These are phyloP conservation scores for Teratosphaeria nubilosa DNA, from an alignment of 2,329 filamentous ascomycete genomes.

Conservation along the genomic window DNA sequence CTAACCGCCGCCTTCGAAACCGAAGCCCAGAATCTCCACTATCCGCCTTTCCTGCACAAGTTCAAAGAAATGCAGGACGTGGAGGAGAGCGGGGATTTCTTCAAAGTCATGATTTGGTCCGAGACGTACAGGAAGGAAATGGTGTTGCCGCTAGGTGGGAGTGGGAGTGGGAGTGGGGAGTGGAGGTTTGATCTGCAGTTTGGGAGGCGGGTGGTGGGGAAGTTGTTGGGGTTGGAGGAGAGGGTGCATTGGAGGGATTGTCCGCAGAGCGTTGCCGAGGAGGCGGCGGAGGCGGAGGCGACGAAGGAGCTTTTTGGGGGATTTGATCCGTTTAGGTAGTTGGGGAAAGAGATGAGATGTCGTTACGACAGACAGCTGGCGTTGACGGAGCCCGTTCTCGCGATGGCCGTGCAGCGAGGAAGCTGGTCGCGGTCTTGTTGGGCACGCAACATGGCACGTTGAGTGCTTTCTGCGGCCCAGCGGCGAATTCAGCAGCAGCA, in stretches of 20 bases:
- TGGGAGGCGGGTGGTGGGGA: conserved; percentile 75
- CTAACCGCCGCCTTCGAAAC: conserved; percentile 85
- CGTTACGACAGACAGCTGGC: no score
- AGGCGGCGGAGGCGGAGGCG: conserved; percentile 63
- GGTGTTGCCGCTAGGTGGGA: conserved; percentile 65
- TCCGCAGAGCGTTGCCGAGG: conserved; percentile 64
- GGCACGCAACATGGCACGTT: no score
- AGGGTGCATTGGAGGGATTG: conserved; percentile 81
- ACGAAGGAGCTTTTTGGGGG: conserved; percentile 75
- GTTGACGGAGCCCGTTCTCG: no score
- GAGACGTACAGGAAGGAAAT: conserved; percentile 49
- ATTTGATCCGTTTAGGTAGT: conserved; percentile 49
- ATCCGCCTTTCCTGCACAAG: conserved; percentile 41
- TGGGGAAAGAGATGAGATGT: no score
- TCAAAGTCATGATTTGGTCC: conserved; percentile 27
- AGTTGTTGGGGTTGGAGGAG: conserved; percentile 69
- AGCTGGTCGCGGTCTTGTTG: no score
- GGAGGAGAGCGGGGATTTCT: conserved; percentile 21
- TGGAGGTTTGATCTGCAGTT: conserved; percentile 86
- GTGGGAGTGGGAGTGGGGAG: conserved; percentile 57
- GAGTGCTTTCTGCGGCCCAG: no score
- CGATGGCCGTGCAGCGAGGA: no score
- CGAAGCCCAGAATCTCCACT: conserved; percentile 65
- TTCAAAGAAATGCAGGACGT: conserved; percentile 13
- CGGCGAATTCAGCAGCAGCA: no score